These are phyloP conservation scores for Straminergon stramineum DNA, from an alignment of 225 moss, liverwort and hornwort genomes.

Conservation along the genomic window DNA sequence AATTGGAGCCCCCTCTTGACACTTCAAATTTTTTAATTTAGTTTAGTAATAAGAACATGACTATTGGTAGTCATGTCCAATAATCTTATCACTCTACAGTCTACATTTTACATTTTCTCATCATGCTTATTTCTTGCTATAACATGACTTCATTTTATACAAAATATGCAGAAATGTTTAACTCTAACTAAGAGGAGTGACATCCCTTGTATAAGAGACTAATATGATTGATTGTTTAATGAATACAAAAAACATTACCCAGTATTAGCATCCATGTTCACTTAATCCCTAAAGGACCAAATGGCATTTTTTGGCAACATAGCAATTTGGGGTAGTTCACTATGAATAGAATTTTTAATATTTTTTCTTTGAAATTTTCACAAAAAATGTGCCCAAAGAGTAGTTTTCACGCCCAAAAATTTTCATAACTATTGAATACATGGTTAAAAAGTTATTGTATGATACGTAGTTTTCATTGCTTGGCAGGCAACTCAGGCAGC, in stretches of 20 bases:
- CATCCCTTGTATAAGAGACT: background rate
- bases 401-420: too few species aligned
- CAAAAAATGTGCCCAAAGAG: too few species aligned
- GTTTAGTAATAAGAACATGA: background rate
- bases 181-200: background rate
- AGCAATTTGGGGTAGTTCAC: too few species aligned
- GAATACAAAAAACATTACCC: fast-evolving
- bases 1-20: background rate
- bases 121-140: background rate
- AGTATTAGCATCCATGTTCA: background rate
- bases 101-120: background rate
- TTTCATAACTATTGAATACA: too few species aligned
- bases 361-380: too few species aligned
- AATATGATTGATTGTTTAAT: background rate
- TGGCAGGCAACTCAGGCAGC: too few species aligned
- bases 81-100: background rate
- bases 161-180: background rate
- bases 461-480: too few species aligned
- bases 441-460: too few species aligned
- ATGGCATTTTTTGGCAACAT: too few species aligned
- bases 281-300: too few species aligned
- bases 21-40: background rate
- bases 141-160: background rate
- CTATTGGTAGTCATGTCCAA: background rate
- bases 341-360: too few species aligned